Conservation (phyloP, 2,329 filamentous ascomycete species). For the Phaeoacremonium minimum region DNA sequence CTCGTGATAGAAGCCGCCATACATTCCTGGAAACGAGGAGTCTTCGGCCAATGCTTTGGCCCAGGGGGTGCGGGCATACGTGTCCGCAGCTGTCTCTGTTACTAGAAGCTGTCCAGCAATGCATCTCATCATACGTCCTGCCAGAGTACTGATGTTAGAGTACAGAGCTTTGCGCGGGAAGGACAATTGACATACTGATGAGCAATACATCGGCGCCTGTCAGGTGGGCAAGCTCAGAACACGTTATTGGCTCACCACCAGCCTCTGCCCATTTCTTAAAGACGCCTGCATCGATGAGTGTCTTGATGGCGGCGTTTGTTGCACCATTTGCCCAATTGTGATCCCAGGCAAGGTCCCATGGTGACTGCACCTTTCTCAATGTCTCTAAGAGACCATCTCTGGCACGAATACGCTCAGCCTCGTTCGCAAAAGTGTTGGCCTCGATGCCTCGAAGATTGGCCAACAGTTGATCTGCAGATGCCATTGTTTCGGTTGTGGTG, state of each 20-base stretch:
- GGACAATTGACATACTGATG: slow-evolving; percentile 16
- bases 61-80: slow-evolving; percentile 25
- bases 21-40: slow-evolving; percentile 19
- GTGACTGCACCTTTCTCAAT: slow-evolving; percentile 25
- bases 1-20: slow-evolving; percentile 26
- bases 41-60: slow-evolving; percentile 7
- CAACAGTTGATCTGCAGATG: slow-evolving; percentile 18
- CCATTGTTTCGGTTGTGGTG: too few relatives aligned
- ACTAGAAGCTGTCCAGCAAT: slow-evolving; percentile 28
- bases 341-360: slow-evolving; percentile 33
- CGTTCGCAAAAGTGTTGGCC: slow-evolving; percentile 21
- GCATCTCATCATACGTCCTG: slow-evolving; percentile 28
- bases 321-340: slow-evolving; percentile 27
- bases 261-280: slow-evolving; percentile 28
- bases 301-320: slow-evolving; percentile 28
- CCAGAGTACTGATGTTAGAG: too few relatives aligned
- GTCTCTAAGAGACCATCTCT: slow-evolving; percentile 24
- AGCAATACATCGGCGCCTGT: slow-evolving; percentile 25
- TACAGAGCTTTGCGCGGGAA: too few relatives aligned
- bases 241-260: slow-evolving; percentile 21
- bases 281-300: slow-evolving; percentile 29
- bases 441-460: slow-evolving; percentile 17
- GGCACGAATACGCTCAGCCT: slow-evolving; percentile 24
- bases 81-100: slow-evolving; percentile 25
- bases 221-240: slow-evolving; percentile 24